phyloP scores from a whole-genome alignment of 371 early-diverging fungal species.

The Rhizopus stolonifer region DNA sequence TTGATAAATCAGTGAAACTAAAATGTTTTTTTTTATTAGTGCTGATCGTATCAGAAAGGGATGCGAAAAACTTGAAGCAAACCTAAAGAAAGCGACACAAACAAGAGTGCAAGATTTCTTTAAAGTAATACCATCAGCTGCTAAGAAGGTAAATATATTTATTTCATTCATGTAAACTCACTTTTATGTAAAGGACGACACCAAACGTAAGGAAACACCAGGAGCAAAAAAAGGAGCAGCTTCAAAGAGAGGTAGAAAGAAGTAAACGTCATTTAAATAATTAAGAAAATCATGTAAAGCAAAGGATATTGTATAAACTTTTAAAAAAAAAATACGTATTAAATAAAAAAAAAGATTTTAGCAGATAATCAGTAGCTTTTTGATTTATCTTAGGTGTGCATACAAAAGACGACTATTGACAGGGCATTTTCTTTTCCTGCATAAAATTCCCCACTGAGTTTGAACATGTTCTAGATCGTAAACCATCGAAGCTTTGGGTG shows the following conservation, averaged over 20 bases:
- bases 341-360: no score
- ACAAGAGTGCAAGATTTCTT: conserved; percentile 93
- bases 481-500: no score
- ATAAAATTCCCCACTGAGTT: no score
- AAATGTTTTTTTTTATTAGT: conserved; percentile 34
- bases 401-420: no score
- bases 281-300: no score
- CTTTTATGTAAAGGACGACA: neutral
- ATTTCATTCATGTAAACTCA: neutral
- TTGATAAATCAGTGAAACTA: no score
- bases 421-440: no score
- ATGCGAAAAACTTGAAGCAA: conserved; percentile 79
- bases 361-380: no score
- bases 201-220: neutral
- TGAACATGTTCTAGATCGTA: no score
- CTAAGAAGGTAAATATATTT: conserved; percentile 6
- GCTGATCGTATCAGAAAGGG: conserved; percentile 92
- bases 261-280: neutral
- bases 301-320: neutral
- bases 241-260: conserved; percentile 20
- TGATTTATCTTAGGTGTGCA: no score
- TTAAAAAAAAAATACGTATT: neutral
- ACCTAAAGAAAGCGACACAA: conserved; percentile 77
- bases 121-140: conserved; percentile 34
- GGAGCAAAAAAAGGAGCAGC: conserved; percentile 2